Conservation (phyloP, 495 filamentous ascomycete species). For the Hyaloscypha hepaticicola region DNA sequence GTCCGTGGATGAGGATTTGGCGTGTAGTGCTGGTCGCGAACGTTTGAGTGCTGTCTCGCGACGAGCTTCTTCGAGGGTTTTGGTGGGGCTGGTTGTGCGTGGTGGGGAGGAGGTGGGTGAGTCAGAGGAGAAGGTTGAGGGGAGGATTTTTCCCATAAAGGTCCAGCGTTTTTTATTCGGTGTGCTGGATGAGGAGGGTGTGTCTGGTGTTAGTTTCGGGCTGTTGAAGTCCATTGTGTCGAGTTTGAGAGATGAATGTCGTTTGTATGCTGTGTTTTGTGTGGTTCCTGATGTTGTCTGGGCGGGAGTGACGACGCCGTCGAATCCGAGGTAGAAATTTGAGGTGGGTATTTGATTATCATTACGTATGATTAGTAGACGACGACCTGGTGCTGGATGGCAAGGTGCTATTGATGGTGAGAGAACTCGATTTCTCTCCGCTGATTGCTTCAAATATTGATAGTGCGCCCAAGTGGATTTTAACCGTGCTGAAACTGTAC, state of each 20-base stretch:
- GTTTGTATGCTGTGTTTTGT: conserved; percentile 40
- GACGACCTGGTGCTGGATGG: conserved; percentile 84
- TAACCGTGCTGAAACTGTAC: conserved; percentile 65
- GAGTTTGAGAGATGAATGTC: conserved; percentile 35
- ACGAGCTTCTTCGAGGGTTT: conserved; percentile 31
- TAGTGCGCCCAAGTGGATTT: conserved; percentile 78
- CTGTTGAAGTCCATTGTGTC: conserved; percentile 9
- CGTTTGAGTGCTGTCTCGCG: conserved; percentile 33
- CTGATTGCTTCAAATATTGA: conserved; percentile 65
- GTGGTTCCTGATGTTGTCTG: conserved; percentile 31
- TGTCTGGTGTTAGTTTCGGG: conserved; percentile 23
- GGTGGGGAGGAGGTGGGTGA: conserved; percentile 34
- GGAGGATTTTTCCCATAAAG: conserved; percentile 66
- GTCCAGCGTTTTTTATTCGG: conserved; percentile 64
- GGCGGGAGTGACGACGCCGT: conserved; percentile 47
- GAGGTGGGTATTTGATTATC: conserved; percentile 49
- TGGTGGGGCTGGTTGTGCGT: conserved; percentile 38
- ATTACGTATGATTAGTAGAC: conserved; percentile 88
- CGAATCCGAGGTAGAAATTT: conserved; percentile 63
- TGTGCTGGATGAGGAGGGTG: conserved; percentile 1
- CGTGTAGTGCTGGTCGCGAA: conserved; percentile 32
- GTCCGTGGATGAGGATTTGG: conserved; percentile 20
- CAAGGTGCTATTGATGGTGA: conserved; percentile 78
- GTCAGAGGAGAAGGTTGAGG: conserved; percentile 43
- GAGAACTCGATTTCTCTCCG: conserved; percentile 52